Conservation (phyloP, 176 grass and related monocot genomes). For the Lolium rigidum region DNA sequence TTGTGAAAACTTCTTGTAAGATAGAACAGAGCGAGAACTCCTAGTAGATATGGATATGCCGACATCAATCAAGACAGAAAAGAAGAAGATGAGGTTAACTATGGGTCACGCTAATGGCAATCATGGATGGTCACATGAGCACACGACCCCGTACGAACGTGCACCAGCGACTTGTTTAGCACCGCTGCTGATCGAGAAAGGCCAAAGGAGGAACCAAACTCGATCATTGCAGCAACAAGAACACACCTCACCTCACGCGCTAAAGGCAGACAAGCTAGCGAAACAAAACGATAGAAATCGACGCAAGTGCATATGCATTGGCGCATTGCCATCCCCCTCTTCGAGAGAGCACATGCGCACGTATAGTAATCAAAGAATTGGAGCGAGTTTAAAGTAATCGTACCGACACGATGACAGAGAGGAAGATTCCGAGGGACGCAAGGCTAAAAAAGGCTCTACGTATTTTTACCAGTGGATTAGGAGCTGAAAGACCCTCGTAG, state of each 20-base stretch:
- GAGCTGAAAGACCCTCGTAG: background rate
- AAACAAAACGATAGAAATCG: background rate
- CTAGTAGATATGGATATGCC: too few relatives aligned
- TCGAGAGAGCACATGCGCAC: too few relatives aligned
- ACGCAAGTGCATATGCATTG: background rate
- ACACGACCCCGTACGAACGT: slow-evolving; percentile 1
- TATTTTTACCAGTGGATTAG: background rate
- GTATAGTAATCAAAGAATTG: background rate
- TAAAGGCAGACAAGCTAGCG: slow-evolving; percentile 31
- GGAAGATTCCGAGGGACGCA: slow-evolving; percentile 59
- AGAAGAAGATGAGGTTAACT: background rate
- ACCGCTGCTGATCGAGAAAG: background rate
- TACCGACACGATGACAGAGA: slow-evolving; percentile 50
- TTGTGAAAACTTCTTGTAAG: too few relatives aligned
- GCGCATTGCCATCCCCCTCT: background rate
- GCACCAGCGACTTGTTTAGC: background rate
- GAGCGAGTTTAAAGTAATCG: background rate
- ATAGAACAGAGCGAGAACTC: too few relatives aligned
- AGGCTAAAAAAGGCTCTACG: slow-evolving; percentile 1
- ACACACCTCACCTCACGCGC: slow-evolving; percentile 4
- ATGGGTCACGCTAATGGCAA: slow-evolving; percentile 32
- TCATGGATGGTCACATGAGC: slow-evolving; percentile 63
- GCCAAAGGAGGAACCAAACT: slow-evolving; percentile 1
- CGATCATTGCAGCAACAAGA: slow-evolving; percentile 10
- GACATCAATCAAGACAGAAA: background rate